Evolutionary conservation across 768 basidiomycete species (phyloP).

Genomic region (Calocybe gangraenosa): DNA sequence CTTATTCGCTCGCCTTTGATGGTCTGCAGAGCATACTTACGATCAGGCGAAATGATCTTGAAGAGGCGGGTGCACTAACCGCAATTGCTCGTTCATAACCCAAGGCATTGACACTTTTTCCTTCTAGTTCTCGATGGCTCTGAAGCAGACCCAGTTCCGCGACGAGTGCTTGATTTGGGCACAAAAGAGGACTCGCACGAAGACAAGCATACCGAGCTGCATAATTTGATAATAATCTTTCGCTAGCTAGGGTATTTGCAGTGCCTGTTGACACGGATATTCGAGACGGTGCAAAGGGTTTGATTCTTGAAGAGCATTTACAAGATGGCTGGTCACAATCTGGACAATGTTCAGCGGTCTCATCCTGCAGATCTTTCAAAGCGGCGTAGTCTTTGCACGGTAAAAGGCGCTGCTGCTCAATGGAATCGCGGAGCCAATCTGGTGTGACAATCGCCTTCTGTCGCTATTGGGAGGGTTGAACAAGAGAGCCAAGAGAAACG

Average conservation of each 20-base stretch:
- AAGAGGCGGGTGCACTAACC: slow-evolving; percentile 33
- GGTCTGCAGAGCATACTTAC: slow-evolving; percentile 25
- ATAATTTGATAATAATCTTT: slow-evolving; percentile 27
- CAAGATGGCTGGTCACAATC: slow-evolving; percentile 22
- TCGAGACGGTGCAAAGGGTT: slow-evolving; percentile 4
- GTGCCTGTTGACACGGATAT: not conserved
- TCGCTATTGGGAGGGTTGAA: slow-evolving; percentile 35
- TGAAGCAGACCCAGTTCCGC: slow-evolving; percentile 57
- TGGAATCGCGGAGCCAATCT: slow-evolving; percentile 64
- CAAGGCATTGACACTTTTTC: slow-evolving; percentile 61
- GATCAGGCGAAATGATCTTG: slow-evolving; percentile 14
- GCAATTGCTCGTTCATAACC: slow-evolving; percentile 71
- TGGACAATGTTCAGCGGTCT: slow-evolving; percentile 42
- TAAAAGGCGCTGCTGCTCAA: slow-evolving; percentile 35
- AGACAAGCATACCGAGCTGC: slow-evolving; percentile 50
- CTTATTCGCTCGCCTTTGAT: slow-evolving; percentile 39
- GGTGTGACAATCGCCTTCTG: slow-evolving; percentile 67
- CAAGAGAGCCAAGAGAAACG: slow-evolving; percentile 4
- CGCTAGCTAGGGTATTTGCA: slow-evolving; percentile 7
- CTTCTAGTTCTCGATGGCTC: slow-evolving; percentile 58
- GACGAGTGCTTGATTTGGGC: slow-evolving; percentile 62
- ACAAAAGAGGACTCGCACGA: slow-evolving; percentile 62
- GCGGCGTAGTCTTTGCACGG: slow-evolving; percentile 58
- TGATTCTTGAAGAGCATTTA: slow-evolving; percentile 1
- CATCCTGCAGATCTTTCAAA: slow-evolving; percentile 43